These are phyloP conservation scores for Diaporthe humulicola DNA, from an alignment of 2,329 filamentous ascomycete genomes.

Conservation along the genomic window DNA sequence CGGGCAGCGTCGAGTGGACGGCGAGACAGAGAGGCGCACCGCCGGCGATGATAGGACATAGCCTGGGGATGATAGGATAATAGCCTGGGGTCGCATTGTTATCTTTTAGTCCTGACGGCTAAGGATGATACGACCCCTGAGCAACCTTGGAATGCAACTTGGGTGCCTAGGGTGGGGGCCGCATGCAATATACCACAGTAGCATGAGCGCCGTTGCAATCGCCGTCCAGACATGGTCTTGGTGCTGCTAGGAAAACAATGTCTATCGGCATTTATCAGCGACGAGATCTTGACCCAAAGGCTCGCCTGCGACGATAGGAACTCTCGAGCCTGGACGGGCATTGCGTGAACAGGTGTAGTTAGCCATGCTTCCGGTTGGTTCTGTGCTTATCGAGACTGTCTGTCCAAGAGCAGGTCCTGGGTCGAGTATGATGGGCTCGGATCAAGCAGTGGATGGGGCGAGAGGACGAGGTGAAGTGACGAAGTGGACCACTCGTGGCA, in stretches of 20 bases:
- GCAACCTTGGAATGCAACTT: constrained; percentile 28
- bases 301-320: neutral
- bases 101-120: constrained; percentile 20
- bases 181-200: constrained; percentile 4
- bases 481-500: constrained; percentile 3
- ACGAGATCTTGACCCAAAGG: neutral
- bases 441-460: neutral
- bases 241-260: neutral
- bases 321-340: neutral
- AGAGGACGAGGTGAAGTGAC: neutral
- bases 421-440: neutral
- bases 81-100: constrained; percentile 30
- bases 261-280: neutral
- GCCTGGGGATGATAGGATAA: too few species aligned
- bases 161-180: constrained; percentile 10
- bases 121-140: constrained; percentile 28
- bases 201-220: neutral
- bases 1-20: constrained; percentile 9
- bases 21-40: neutral
- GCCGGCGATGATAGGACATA: neutral
- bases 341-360: neutral
- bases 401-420: neutral
- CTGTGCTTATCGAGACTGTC: too few species aligned
- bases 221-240: neutral
- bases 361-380: neutral